Base-by-base conservation (phyloP, 352 stramenopile genomes). In the Blastocystis sp. region DNA sequence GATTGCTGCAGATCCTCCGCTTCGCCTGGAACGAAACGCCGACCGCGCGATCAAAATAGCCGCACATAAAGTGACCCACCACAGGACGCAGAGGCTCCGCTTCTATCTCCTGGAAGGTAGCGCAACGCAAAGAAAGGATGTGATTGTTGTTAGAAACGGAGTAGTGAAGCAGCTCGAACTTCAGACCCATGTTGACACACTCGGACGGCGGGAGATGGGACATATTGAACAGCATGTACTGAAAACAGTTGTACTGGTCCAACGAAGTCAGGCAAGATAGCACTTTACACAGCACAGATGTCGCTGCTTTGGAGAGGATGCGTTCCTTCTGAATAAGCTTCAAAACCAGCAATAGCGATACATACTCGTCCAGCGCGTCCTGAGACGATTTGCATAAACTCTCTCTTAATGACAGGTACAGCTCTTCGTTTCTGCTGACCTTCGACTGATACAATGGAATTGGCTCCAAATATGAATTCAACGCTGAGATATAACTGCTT, bases 111-210 rank as follows among this genome's bases (percentile, higher is more conserved):
- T 45, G 37, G 29, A 77, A 16, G 45, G 66, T 59, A 10, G 33
- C 26, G 24, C 66, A 77, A 4, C 45, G 66, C 24, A 77, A 41
- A 24, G 10, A 29, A 9, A 77, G 55, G 24, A 77, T 9, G 50
- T 77, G 66, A 19, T 77, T 77, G 2, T 16, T 6, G 10, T 77
- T 51, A 50, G 13, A 24, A 77, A 41, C 10, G 13, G 66, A 3
- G 33, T 77, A 77, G n/a, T 77, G 66, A 60, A 77, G n/a, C 31
- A 77, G 66, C 50, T 77, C 66, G 19, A 77, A 59, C 33, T 77
- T 77, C 29, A 77, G 9, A 29, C 45, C 37, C 37, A 16, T 4
- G 19, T 59, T 50, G 1, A 77, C 9, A 16, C 31, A n/a, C 10
- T 37, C 35, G 12, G 66, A 50, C 24, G 33, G 66, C 37, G 66